These are phyloP conservation scores for Acanthamoeba royreba DNA, from an alignment of 208 protist genomes.

Conservation along the genomic window DNA sequence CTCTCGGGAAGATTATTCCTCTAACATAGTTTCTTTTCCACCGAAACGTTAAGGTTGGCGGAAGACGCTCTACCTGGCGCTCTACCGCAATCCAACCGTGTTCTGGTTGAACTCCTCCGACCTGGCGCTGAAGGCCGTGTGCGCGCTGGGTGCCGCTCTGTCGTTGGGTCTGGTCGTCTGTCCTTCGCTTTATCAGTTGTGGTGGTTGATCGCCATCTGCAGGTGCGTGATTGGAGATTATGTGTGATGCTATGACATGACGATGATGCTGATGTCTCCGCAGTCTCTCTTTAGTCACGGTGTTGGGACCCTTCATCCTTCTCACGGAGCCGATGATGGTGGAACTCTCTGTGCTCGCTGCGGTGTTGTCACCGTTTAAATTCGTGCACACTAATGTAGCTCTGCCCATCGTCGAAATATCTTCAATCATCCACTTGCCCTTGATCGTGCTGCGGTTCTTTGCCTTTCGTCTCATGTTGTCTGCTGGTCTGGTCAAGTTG, in stretches of 20 bases:
- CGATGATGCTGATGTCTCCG: no score
- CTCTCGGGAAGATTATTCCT: no score
- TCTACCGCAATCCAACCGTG: background rate
- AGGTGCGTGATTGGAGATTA: background rate
- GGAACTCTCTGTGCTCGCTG: background rate
- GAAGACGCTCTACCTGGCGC: background rate
- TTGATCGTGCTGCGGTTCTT: background rate
- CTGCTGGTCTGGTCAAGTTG: slow-evolving; percentile 10
- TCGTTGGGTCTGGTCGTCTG: background rate
- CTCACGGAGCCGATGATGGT: slow-evolving; percentile 40
- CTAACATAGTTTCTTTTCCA: background rate
- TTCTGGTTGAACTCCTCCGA: background rate
- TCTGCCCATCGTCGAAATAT: background rate
- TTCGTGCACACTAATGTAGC: background rate
- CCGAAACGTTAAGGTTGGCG: background rate
- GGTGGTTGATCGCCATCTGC: background rate
- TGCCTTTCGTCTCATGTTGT: background rate
- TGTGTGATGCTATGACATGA: no score
- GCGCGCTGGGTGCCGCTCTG: background rate
- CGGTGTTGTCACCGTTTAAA: background rate
- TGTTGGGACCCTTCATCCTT: background rate
- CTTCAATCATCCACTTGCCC: background rate
- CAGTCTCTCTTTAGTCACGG: background rate
- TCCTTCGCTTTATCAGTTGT: background rate
- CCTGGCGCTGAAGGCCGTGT: background rate